phyloP scores from a whole-genome alignment of 2,329 filamentous ascomycete genomes.

The Ophiostoma populinum region DNA sequence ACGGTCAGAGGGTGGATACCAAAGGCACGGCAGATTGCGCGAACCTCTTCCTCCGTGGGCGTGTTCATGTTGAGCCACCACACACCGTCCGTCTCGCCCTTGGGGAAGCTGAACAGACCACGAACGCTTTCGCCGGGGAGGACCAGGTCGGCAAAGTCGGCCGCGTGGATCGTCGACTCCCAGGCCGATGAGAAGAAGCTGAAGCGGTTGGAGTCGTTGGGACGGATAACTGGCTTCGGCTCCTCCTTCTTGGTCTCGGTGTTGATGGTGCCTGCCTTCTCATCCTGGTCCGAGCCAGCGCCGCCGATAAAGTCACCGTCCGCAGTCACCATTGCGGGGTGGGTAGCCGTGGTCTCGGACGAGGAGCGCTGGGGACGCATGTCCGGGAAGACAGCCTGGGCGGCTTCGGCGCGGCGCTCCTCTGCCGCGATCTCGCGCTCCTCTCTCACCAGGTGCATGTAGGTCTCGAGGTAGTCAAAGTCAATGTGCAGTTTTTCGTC shows the following conservation, averaged over 20 bases:
- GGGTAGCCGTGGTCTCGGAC: slow-evolving; percentile 12
- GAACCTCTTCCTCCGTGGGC: slow-evolving; percentile 75
- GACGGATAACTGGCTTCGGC: slow-evolving; percentile 11
- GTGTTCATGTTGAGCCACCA: slow-evolving; percentile 97
- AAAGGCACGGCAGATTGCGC: slow-evolving; percentile 81
- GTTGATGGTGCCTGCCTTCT: slow-evolving; percentile 22
- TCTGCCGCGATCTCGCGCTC: slow-evolving; percentile 30
- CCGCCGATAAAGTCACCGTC: slow-evolving; percentile 39
- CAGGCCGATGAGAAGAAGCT: slow-evolving; percentile 94
- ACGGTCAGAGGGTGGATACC: slow-evolving; percentile 89
- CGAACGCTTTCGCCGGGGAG: slow-evolving; percentile 80
- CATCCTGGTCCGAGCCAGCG: slow-evolving; percentile 30
- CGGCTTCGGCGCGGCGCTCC: slow-evolving; percentile 31
- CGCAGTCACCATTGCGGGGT: slow-evolving; percentile 26
- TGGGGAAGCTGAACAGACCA: slow-evolving; percentile 60
- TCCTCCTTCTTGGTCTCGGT: slow-evolving; percentile 29
- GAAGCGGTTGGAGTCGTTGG: slow-evolving; percentile 58
- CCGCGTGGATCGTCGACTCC: slow-evolving; percentile 82
- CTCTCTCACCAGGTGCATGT: slow-evolving; percentile 48
- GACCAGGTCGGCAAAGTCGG: slow-evolving; percentile 73
- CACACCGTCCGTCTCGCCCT: slow-evolving; percentile 55
- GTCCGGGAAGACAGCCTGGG: slow-evolving; percentile 41
- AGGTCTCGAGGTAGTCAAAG: slow-evolving; percentile 87
- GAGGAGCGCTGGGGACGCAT: slow-evolving; percentile 28
- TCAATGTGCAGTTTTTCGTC: slow-evolving; percentile 72